Evolutionary conservation across 1,284 basidiomycete species (phyloP), one percentile per base, ranked within the genome.

Genomic region (Cutaneotrichosporon sp.): DNA sequence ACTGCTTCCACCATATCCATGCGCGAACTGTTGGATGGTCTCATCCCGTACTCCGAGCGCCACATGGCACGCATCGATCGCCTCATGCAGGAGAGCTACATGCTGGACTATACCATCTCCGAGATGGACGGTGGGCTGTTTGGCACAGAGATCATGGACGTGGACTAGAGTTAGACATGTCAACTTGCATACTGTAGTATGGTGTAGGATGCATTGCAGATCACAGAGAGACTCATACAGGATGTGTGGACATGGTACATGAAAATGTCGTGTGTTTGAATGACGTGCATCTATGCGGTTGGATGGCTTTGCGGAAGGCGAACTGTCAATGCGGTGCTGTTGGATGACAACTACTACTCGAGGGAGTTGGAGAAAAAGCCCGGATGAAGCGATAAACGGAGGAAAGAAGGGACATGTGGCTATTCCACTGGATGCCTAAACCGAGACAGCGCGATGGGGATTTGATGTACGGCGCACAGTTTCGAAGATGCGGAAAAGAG

Each of bases 41-140:
- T 97, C 51, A 81, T 97, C 51, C 90, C 94, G 9, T 98, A 98
- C 72, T 94, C 92, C 10, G 89, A 94, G 70, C 81, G 94, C 43
- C 94, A 98, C 75, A 82, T 93, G 43, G 76, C 83, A 26, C 80
- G 94, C 56, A 83, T 93, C 69, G 90, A 96, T 61, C 82, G 85
- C 63, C 77, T 94, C 54, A 80, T 94, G 39, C 88, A 94, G 74
- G 94, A 97, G 69, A 92, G 88, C 69, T 93, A 90, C 65, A 84
- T 96, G 62, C 81, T 97, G 50, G 93, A 97, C 71, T 96, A 90
- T 63, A 81, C 96, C 44, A 77, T 97, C 10, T 83, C 83, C 23
- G 90, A 93, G 79, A 97, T 96, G 91, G 90, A 93, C 68, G 86
- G 72, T 9, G 62, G 77, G 46, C 40, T 75, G 45, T 69, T 64